Conservation (phyloP, 345 rosid genomes). For the Lepidium africanum region DNA sequence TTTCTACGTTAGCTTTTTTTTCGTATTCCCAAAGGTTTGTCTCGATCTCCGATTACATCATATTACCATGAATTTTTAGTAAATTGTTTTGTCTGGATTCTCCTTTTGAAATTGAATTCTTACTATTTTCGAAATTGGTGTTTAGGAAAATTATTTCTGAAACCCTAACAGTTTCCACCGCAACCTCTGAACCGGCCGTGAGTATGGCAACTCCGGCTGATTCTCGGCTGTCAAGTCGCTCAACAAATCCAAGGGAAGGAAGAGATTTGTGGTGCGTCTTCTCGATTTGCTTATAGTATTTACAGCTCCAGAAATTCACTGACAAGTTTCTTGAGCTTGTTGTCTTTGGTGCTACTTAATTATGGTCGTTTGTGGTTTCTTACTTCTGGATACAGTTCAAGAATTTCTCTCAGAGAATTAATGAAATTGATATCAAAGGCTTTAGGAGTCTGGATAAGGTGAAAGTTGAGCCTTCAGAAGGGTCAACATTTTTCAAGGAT, state of each 20-base stretch:
- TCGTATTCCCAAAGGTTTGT: too few species aligned
- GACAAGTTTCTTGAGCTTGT: too few species aligned
- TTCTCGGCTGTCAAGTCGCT: slow-evolving; percentile 12
- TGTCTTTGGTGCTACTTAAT: not conserved
- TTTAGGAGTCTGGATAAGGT: slow-evolving; percentile 50
- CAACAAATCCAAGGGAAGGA: not conserved
- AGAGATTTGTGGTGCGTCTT: not conserved
- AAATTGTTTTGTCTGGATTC: too few species aligned
- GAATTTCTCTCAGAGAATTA: slow-evolving; percentile 42
- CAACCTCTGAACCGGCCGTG: too few species aligned
- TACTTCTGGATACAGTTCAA: slow-evolving; percentile 45
- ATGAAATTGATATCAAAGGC: slow-evolving; percentile 53
- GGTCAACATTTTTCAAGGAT: slow-evolving; percentile 63
- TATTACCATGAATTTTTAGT: too few species aligned
- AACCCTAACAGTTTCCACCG: too few species aligned
- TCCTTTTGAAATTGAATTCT: too few species aligned
- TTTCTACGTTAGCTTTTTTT: too few species aligned
- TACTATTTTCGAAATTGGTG: too few species aligned
- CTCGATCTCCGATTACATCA: too few species aligned
- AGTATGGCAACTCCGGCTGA: not conserved
- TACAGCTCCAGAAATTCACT: too few species aligned
- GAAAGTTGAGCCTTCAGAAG: slow-evolving; percentile 58
- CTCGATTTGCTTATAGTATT: not conserved
- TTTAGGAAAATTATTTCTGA: too few species aligned
- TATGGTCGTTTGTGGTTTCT: not conserved